Percentiles rank a stretch among this genome's conserved stretches.
Evolutionary conservation across 768 basidiomycete genomes (phyloP).

Genomic region (Hebeloma cylindrosporum): DNA sequence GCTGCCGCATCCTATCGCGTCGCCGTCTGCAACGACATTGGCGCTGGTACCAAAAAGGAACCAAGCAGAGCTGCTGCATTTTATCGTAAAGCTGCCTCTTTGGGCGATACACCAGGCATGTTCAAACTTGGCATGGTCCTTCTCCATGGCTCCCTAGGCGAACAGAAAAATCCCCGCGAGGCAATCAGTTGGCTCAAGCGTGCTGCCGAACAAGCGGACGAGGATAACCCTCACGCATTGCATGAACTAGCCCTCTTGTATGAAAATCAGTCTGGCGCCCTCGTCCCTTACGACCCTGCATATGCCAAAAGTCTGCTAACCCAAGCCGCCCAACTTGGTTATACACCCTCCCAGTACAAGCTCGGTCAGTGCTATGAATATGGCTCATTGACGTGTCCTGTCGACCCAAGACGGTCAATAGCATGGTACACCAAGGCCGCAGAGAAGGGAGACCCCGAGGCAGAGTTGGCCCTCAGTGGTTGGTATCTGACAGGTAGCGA

Average conservation of each 20-base stretch:
- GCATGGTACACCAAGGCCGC: constrained; percentile 99
- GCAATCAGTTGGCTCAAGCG: constrained; percentile 93
- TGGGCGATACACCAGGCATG: constrained; percentile 98
- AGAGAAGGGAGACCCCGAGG: constrained; percentile 93
- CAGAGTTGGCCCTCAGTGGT: constrained; percentile 93
- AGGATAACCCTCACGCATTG: constrained; percentile 95
- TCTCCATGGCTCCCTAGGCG: constrained; percentile 78
- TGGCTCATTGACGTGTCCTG: constrained; percentile 81
- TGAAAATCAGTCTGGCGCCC: constrained; percentile 63
- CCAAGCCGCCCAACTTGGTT: constrained; percentile 90
- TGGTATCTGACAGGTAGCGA: constrained; percentile 98
- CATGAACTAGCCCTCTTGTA: constrained; percentile 92
- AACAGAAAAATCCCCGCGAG: constrained; percentile 84
- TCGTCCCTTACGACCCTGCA: constrained; percentile 77
- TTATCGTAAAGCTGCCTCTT: constrained; percentile 93
- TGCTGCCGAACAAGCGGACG: constrained; percentile 96
- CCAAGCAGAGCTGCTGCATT: constrained; percentile 88
- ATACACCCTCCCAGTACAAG: constrained; percentile 92
- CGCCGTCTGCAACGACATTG: constrained; percentile 98
- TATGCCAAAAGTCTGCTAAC: constrained; percentile 87
- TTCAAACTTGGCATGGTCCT: constrained; percentile 99
- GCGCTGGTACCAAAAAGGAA: constrained; percentile 91
- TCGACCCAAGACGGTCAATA: constrained; percentile 92
- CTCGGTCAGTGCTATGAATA: constrained; percentile 96
- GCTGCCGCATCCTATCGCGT: constrained; percentile 94